Evolutionary conservation across 352 stramenopile species (phyloP), one percentile per base, ranked within the genome.

Genomic region (Phytopythium montanum): DNA sequence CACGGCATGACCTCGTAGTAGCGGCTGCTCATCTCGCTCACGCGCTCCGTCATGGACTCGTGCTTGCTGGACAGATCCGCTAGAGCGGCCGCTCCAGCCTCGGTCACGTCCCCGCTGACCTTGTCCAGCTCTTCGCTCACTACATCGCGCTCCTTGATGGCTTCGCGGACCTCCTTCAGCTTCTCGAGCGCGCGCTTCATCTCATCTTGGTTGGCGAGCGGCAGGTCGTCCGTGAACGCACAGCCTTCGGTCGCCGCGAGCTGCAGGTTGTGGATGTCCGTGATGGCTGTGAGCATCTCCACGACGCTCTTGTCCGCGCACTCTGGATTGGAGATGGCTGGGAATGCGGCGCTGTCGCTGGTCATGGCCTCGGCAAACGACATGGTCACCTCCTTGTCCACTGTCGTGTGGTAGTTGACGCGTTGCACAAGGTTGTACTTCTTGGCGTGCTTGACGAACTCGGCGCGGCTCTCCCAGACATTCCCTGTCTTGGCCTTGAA

Each of bases 1-100:
- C 75, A 86, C 21, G 83, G 83, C 73, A 93, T 90, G 12, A 90
- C 65, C 58, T 93, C 83, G 59, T 89, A 91, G 61, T 93, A 93
- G 18, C 83, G 76, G 41, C 79, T 90, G 49, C 76, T 88, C 59
- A 73, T 76, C 41, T 90, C 81, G 44, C 81, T 90, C 49, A 93
- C 73, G 8, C 75, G 69, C 61, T 93, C 83, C 0, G 72, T 91
- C 28, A 88, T 64, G 0, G 66, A 62, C 7, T 67, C 68, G 53
- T 90, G 77, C 36, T 74, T 64, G 8, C 76, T 71, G 12, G 81
- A 78, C 3, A 88, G 62, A 3, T 82, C 65, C 8, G 70, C 64
- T 18, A 88, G 75, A 18, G 72, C 69, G 0, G 54, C 71, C 0
- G 68, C 52, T 9, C 68, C 72, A 10, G 74, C 73, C 10, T 88